Percentiles rank a stretch among this genome's conserved stretches.
phyloP scores from a whole-genome alignment of 345 rosid genomes.

The Rubroshorea leprosula region DNA sequence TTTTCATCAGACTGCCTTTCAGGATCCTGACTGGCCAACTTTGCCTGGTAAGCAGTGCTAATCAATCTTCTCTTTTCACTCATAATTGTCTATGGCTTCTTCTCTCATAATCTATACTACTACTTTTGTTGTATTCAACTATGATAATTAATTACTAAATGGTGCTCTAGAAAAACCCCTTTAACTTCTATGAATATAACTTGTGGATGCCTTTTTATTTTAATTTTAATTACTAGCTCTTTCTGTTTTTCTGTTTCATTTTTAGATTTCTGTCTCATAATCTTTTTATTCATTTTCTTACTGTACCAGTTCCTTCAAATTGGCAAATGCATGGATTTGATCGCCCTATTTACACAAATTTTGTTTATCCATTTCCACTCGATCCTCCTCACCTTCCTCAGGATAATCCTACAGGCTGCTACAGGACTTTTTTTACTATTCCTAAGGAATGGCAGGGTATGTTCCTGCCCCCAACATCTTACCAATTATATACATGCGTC shows the following conservation, averaged over 20 bases:
- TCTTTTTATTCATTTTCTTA: constrained; percentile 16
- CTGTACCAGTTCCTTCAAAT: constrained; percentile 88
- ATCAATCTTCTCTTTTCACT: background rate
- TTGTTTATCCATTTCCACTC: constrained; percentile 63
- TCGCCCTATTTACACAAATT: constrained; percentile 82
- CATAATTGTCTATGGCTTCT: background rate
- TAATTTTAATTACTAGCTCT: background rate
- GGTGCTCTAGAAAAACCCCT: too few species aligned
- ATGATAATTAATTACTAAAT: too few species aligned
- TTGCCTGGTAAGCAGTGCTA: constrained; percentile 63
- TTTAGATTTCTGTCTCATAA: constrained; percentile 6
- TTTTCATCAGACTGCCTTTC: constrained; percentile 47
- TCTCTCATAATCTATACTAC: too few species aligned
- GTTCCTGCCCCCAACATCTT: constrained; percentile 12
- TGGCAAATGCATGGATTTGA: constrained; percentile 99
- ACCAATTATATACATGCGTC: too few species aligned
- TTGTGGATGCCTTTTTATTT: too few species aligned
- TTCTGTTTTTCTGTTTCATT: constrained; percentile 11
- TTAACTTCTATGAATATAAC: too few species aligned
- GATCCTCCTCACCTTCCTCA: constrained; percentile 78
- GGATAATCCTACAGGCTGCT: constrained; percentile 94
- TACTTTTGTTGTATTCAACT: too few species aligned
- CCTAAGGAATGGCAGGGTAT: constrained; percentile 89
- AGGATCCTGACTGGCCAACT: constrained; percentile 70
- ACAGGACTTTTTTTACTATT: constrained; percentile 72